Percentiles rank a stretch among this genome's conserved stretches.
phyloP scores from a whole-genome alignment of 2,329 filamentous ascomycete species.

The Talaromyces amestolkiae region DNA sequence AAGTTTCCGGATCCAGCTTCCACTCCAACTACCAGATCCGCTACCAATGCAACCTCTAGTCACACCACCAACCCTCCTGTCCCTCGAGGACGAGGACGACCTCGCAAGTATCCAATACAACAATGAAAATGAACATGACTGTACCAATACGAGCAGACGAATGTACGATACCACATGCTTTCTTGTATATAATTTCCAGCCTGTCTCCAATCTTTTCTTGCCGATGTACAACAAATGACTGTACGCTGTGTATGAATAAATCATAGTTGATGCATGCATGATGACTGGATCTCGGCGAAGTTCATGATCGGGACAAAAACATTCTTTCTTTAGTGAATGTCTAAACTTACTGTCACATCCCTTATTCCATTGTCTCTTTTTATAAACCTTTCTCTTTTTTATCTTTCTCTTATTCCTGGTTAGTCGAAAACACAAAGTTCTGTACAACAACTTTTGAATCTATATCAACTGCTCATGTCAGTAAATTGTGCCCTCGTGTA shows the following conservation, averaged over 20 bases:
- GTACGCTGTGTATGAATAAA: constrained; percentile 5
- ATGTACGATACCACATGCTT: background rate
- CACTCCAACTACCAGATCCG: background rate
- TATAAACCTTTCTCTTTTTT: background rate
- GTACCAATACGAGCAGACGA: background rate
- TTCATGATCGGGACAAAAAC: background rate
- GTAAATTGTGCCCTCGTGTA: background rate
- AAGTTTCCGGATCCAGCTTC: background rate
- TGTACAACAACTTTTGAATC: background rate
- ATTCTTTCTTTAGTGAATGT: background rate
- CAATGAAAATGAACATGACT: background rate
- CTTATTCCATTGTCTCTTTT: background rate
- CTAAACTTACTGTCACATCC: background rate
- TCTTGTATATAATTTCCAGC: background rate
- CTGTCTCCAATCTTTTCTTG: background rate
- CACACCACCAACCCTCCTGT: background rate
- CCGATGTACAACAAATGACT: background rate
- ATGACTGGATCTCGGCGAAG: background rate
- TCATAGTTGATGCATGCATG: background rate
- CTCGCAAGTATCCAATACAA: background rate
- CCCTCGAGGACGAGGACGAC: constrained; percentile 4
- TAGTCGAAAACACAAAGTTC: background rate
- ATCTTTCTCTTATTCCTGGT: background rate
- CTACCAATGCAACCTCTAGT: background rate
- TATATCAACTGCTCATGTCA: background rate